Percentiles rank a stretch among this genome's conserved stretches.
Evolutionary conservation across 139 green algal genomes (phyloP).

Genomic region (Chloropicon primus): DNA sequence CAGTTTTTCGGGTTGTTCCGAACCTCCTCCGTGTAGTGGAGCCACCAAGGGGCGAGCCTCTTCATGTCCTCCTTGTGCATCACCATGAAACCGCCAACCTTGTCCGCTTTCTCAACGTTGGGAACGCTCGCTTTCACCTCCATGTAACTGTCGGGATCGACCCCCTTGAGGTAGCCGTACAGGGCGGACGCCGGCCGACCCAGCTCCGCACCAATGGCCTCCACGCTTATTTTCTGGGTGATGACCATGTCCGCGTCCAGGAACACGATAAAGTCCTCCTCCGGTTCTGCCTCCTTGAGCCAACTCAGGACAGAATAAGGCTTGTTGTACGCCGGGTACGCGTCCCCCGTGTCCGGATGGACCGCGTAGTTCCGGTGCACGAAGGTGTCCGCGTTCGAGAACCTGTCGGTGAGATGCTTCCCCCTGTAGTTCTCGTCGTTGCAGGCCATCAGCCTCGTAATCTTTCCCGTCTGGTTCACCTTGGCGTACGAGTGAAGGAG

Average conservation of each 20-base stretch:
- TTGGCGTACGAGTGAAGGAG: not conserved
- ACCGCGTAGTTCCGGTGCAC: not conserved
- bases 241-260: conserved; percentile 56
- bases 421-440: not conserved
- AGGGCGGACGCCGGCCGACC: conserved; percentile 20
- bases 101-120: conserved; percentile 27
- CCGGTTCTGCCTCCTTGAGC: conserved; percentile 22
- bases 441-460: not conserved
- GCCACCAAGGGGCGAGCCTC: conserved; percentile 51
- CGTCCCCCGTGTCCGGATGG: not conserved
- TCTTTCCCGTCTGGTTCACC: not conserved
- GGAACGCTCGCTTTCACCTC: conserved; percentile 19
- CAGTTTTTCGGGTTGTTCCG: conserved; percentile 35
- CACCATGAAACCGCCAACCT: conserved; percentile 69
- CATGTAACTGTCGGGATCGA: not conserved
- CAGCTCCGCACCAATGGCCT: conserved; percentile 15
- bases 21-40: conserved; percentile 56
- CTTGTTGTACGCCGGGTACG: conserved; percentile 18
- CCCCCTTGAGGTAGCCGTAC: conserved; percentile 28
- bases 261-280: conserved; percentile 45
- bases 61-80: conserved; percentile 61
- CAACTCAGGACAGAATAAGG: not conserved
- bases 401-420: not conserved
- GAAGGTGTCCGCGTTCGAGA: not conserved
- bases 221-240: conserved; percentile 20